Evolutionary conservation across 73 alveolate species (phyloP).

Genomic region (Durusdinium trenchii): DNA sequence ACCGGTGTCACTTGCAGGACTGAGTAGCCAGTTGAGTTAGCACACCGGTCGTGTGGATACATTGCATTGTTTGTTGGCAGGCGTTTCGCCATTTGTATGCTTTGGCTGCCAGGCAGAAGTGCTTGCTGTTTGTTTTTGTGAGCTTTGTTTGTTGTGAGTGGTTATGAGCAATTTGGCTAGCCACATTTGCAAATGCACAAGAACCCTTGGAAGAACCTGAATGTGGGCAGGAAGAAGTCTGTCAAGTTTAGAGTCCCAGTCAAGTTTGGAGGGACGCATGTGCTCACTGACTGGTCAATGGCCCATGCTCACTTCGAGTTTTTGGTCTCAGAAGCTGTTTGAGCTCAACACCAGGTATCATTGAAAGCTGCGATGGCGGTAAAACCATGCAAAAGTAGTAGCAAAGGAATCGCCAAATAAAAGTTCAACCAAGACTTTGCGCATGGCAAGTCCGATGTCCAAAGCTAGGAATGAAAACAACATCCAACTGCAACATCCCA

Average conservation of each 20-base stretch:
- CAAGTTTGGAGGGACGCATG: neutral
- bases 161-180: neutral
- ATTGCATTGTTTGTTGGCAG: neutral
- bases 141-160: neutral
- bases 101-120: constrained; percentile 97
- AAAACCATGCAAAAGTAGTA: no score
- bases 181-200: neutral
- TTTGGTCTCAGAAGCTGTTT: no score
- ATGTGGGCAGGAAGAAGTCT: neutral
- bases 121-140: neutral
- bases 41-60: no score
- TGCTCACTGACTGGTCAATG: no score
- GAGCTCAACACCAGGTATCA: no score
- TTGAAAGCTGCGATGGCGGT: no score
- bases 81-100: constrained; percentile 99
- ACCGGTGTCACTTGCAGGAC: constrained; percentile 98
- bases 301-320: no score
- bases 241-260: neutral
- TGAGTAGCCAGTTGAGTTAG: neutral
- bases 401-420: no score
- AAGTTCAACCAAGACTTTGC: no score
- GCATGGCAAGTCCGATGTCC: no score
- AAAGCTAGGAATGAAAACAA: no score
- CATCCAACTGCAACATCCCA: no score
- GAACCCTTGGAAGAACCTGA: neutral